phyloP scores from a whole-genome alignment of 495 filamentous ascomycete species.

The Poronia punctata region DNA sequence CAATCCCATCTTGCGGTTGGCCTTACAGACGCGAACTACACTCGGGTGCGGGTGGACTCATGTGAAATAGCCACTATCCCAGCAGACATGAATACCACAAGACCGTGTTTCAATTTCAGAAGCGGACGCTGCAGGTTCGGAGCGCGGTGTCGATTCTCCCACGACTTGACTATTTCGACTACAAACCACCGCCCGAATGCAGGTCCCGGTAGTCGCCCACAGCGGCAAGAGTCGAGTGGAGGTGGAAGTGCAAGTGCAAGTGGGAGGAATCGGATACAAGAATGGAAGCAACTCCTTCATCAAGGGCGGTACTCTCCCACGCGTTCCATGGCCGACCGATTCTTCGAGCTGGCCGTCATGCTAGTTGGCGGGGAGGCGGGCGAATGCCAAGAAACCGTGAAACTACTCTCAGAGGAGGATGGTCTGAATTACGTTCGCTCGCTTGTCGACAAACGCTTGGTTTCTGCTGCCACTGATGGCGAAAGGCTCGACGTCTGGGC shows the following conservation, averaged over 20 bases:
- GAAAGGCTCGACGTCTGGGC: conserved; percentile 16
- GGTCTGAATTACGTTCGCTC: conserved; percentile 30
- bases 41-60: no score
- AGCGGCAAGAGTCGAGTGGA: no score
- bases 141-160: conserved; percentile 15
- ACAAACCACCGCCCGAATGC: background rate
- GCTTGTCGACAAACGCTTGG: conserved; percentile 23
- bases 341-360: conserved; percentile 27
- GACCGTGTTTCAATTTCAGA: no score
- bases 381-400: conserved; percentile 27
- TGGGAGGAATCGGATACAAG: conserved; percentile 12
- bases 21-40: no score
- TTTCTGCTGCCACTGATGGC: conserved; percentile 1
- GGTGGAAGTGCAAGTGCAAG: background rate
- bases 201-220: conserved; percentile 1
- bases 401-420: conserved; percentile 24
- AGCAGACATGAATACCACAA: no score
- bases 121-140: conserved; percentile 15
- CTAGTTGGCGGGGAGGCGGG: conserved; percentile 29
- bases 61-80: no score
- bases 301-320: conserved; percentile 9
- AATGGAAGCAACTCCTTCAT: conserved; percentile 23
- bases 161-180: conserved; percentile 1
- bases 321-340: conserved; percentile 8
- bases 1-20: no score